A percentile compares a stretch with the other conserved stretches of the same genome.
These are phyloP conservation scores for Lasiodiplodia sp. DNA, from an alignment of 2,329 filamentous ascomycete species.

Conservation along the genomic window DNA sequence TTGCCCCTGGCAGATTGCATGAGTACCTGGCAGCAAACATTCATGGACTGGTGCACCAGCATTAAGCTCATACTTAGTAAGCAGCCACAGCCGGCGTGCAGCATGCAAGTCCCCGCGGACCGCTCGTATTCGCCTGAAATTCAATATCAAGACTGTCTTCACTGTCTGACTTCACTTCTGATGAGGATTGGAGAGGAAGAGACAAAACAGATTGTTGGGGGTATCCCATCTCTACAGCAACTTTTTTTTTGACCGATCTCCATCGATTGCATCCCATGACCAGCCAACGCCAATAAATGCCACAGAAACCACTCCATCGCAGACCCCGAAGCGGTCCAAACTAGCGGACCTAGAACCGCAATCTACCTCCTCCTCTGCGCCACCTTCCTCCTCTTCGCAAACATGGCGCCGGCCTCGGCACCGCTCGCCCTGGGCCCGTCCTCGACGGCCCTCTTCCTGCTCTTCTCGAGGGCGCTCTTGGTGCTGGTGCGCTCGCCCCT, in stretches of 20 bases:
- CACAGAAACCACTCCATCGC: not conserved
- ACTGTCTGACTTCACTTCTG: not conserved
- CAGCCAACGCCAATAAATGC: not conserved
- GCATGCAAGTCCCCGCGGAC: not conserved
- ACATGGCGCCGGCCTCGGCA: slow-evolving; percentile 74
- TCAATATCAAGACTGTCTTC: not conserved
- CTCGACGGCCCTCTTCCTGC: slow-evolving; percentile 77
- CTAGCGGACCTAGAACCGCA: not conserved
- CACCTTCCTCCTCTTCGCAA: slow-evolving; percentile 72
- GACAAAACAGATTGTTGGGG: not conserved
- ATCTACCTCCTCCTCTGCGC: slow-evolving; percentile 49
- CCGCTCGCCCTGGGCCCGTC: slow-evolving; percentile 74
- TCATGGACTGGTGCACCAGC: not conserved
- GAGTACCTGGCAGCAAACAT: too few species aligned
- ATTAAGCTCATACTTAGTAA: not conserved
- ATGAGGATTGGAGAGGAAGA: not conserved
- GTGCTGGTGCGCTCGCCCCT: slow-evolving; percentile 56
- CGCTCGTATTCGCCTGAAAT: not conserved
- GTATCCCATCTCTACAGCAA: slow-evolving; percentile 1
- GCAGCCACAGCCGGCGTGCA: not conserved
- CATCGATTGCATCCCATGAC: not conserved
- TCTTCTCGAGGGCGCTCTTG: slow-evolving; percentile 74
- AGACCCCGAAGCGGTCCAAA: not conserved
- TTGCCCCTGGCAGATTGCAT: too few species aligned
- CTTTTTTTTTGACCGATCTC: not conserved